Conservation (phyloP, 352 stramenopile genomes). For the Phytophthora pistaciae region DNA sequence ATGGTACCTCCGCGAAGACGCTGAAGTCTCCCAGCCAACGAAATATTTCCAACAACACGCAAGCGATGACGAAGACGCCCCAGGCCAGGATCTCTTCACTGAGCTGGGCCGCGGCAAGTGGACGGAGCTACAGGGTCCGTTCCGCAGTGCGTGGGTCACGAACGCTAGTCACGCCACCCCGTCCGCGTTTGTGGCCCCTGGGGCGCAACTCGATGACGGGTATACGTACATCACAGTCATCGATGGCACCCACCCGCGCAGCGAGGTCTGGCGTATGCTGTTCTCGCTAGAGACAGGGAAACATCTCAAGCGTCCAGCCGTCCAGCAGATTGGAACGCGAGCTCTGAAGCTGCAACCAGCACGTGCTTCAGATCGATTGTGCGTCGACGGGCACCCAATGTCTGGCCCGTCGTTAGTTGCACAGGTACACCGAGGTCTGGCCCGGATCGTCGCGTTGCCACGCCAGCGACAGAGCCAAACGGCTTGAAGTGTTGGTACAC, state of each 20-base stretch:
- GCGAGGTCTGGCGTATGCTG: constrained; percentile 37
- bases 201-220: constrained; percentile 50
- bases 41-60: constrained; percentile 44
- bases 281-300: constrained; percentile 42
- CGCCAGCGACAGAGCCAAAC: constrained; percentile 2
- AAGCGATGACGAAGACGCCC: constrained; percentile 1
- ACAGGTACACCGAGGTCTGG: constrained; percentile 21
- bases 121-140: constrained; percentile 38
- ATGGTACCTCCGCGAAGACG: constrained; percentile 33
- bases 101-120: constrained; percentile 27
- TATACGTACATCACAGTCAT: constrained; percentile 55
- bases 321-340: constrained; percentile 43
- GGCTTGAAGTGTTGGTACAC: neutral
- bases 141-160: constrained; percentile 53
- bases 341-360: constrained; percentile 19
- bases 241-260: constrained; percentile 25
- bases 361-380: constrained; percentile 11
- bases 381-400: constrained; percentile 22
- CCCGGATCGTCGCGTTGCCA: constrained; percentile 14
- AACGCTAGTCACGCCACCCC: constrained; percentile 48
- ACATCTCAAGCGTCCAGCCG: constrained; percentile 33
- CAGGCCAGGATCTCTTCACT: constrained; percentile 31
- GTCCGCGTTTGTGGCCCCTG: constrained; percentile 46
- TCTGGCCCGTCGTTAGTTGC: constrained; percentile 21
- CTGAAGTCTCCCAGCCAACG: constrained; percentile 16